Percentiles rank a stretch among this genome's conserved stretches.
Conservation (phyloP, 768 basidiomycete genomes). For the Infundibulicybe gibba region DNA sequence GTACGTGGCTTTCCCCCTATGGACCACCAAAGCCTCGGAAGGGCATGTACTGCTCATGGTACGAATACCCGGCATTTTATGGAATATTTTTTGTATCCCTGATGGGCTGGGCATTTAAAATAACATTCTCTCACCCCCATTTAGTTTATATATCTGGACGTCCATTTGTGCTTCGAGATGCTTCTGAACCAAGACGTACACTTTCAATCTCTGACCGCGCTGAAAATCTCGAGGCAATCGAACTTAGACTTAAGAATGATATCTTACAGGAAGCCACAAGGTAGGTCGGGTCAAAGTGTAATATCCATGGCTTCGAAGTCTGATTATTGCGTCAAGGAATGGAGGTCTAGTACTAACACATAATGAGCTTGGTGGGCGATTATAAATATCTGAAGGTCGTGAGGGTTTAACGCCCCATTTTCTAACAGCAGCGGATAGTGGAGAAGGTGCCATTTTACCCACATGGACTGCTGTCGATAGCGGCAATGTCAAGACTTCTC, state of each 20-base stretch:
- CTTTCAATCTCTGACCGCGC: conserved; percentile 87
- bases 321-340: conserved; percentile 45
- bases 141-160: conserved; percentile 85
- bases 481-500: conserved; percentile 78
- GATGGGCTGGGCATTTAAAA: neutral
- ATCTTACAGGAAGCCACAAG: conserved; percentile 81
- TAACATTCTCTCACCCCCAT: conserved; percentile 4
- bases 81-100: too few species aligned
- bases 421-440: conserved; percentile 45
- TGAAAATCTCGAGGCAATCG: conserved; percentile 92
- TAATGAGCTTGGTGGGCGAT: conserved; percentile 74
- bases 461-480: conserved; percentile 93
- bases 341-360: conserved; percentile 92
- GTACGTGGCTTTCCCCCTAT: conserved; percentile 37
- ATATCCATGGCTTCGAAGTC: conserved; percentile 1
- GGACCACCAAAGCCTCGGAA: neutral
- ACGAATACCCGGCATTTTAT: too few species aligned
- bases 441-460: conserved; percentile 80
- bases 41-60: neutral
- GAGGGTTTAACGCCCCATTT: neutral
- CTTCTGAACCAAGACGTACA: conserved; percentile 75
- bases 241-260: conserved; percentile 83
- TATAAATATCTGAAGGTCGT: neutral
- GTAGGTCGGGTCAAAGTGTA: conserved; percentile 26
- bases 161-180: conserved; percentile 90